A percentile compares a stretch with the other conserved stretches of the same genome.
phyloP scores from a whole-genome alignment of 192 early-diverging fungal genomes.

The Gorgonomyces haynaldii region DNA sequence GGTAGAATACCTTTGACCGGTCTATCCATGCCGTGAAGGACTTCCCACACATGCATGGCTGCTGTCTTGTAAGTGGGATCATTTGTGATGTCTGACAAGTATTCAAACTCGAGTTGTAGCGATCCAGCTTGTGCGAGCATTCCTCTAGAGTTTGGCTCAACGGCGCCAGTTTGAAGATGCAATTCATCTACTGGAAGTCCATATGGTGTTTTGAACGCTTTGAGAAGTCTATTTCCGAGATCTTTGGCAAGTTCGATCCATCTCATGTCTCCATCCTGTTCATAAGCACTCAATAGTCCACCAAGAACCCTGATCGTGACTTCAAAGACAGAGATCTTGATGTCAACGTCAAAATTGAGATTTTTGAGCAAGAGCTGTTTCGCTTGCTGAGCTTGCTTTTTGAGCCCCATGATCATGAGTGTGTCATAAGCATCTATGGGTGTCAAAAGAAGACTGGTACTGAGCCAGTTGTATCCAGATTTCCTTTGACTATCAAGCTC shows the following conservation, averaged over 20 bases:
- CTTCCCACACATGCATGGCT: conserved; percentile 27
- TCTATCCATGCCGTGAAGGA: conserved; percentile 28
- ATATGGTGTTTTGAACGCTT: conserved; percentile 63
- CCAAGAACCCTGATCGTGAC: conserved; percentile 71
- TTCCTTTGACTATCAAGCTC: conserved; percentile 21
- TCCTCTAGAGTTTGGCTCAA: neutral
- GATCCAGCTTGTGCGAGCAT: conserved; percentile 12
- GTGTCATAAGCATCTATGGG: conserved; percentile 84
- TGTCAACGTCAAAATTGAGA: conserved; percentile 53
- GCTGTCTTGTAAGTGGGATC: conserved; percentile 50
- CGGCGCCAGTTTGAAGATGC: conserved; percentile 23
- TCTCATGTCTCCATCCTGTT: conserved; percentile 57
- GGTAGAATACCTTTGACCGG: conserved; percentile 47
- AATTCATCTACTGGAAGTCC: conserved; percentile 59
- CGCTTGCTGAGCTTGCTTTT: conserved; percentile 62
- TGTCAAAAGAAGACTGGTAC: conserved; percentile 30
- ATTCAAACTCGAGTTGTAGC: conserved; percentile 71
- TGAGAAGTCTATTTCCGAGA: conserved; percentile 53
- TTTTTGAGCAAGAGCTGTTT: conserved; percentile 47
- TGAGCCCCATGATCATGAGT: conserved; percentile 70
- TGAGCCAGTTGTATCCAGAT: conserved; percentile 22
- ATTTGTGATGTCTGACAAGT: conserved; percentile 66
- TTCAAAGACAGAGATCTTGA: conserved; percentile 64
- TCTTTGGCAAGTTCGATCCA: conserved; percentile 60
- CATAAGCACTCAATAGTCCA: conserved; percentile 74